These are phyloP conservation scores for Trichoderma lentiforme DNA, from an alignment of 2,329 filamentous ascomycete species.

Conservation along the genomic window DNA sequence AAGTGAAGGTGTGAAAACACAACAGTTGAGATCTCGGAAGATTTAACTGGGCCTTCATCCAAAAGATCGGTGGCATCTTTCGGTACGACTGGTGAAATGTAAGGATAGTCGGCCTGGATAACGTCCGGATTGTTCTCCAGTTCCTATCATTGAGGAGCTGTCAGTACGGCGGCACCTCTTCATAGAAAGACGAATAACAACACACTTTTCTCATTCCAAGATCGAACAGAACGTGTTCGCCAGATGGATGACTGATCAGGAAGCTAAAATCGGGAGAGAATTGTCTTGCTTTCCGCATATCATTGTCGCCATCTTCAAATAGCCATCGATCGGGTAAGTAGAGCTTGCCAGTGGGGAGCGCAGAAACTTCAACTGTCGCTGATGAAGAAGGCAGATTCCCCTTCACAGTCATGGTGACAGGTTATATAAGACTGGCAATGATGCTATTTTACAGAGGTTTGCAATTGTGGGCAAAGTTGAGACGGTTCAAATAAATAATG, in stretches of 20 bases:
- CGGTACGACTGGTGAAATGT: background rate
- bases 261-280: constrained; percentile 9
- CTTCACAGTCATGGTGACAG: background rate
- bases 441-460: background rate
- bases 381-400: background rate
- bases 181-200: background rate
- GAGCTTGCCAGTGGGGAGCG: constrained; percentile 3
- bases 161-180: background rate
- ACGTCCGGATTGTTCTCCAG: background rate
- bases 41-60: background rate
- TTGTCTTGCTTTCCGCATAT: background rate
- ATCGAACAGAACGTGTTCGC: background rate
- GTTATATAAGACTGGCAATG: background rate
- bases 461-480: background rate
- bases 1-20: constrained; percentile 9
- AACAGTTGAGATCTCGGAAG: background rate
- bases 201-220: background rate
- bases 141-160: background rate
- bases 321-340: constrained; percentile 5
- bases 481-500: background rate
- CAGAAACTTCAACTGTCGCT: background rate
- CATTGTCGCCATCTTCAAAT: background rate
- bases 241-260: background rate
- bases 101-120: background rate
- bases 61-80: constrained; percentile 1